A percentile compares a stretch with the other conserved stretches of the same genome.
phyloP scores from a whole-genome alignment of 2,329 filamentous ascomycete species.

The Neofusicoccum laricinum region DNA sequence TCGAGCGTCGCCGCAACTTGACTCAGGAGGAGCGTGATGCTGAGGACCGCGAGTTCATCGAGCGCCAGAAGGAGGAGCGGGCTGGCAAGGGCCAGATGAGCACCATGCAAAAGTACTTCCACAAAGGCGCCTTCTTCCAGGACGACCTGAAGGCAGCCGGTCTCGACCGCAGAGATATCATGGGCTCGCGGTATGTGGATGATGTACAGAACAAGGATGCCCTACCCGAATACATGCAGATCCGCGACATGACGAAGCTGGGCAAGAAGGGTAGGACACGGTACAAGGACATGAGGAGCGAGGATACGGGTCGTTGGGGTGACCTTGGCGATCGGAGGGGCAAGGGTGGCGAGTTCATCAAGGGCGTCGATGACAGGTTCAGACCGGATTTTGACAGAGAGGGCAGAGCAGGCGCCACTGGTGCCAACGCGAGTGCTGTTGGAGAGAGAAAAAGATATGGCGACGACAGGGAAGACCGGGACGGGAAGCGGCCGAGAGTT shows the following conservation, averaged over 20 bases:
- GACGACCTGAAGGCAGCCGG: conserved; percentile 74
- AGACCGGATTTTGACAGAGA: conserved; percentile 54
- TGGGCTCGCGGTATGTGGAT: conserved; percentile 79
- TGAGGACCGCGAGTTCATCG: conserved; percentile 78
- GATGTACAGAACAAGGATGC: conserved; percentile 79
- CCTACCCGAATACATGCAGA: conserved; percentile 86
- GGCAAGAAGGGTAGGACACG: conserved; percentile 88
- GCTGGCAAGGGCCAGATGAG: conserved; percentile 75
- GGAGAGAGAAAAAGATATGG: conserved; percentile 56
- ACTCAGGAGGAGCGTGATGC: conserved; percentile 80
- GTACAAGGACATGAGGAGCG: conserved; percentile 81
- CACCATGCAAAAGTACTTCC: conserved; percentile 94
- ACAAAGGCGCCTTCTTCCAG: conserved; percentile 94
- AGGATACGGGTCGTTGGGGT: conserved; percentile 90
- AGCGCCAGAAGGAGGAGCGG: conserved; percentile 72
- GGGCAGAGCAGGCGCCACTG: conserved; percentile 53
- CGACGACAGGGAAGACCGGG: conserved; percentile 37
- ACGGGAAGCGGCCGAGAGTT: conserved; percentile 44
- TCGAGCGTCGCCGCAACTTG: conserved; percentile 83
- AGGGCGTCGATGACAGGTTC: conserved; percentile 64
- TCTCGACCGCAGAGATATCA: conserved; percentile 76
- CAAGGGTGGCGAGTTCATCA: conserved; percentile 31
- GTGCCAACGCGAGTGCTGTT: conserved; percentile 69
- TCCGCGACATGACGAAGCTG: conserved; percentile 88
- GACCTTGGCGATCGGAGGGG: conserved; percentile 53